Percentiles rank a stretch among this genome's conserved stretches.
phyloP scores from a whole-genome alignment of 1,284 basidiomycete genomes.

The Ceratobasidium sp. region DNA sequence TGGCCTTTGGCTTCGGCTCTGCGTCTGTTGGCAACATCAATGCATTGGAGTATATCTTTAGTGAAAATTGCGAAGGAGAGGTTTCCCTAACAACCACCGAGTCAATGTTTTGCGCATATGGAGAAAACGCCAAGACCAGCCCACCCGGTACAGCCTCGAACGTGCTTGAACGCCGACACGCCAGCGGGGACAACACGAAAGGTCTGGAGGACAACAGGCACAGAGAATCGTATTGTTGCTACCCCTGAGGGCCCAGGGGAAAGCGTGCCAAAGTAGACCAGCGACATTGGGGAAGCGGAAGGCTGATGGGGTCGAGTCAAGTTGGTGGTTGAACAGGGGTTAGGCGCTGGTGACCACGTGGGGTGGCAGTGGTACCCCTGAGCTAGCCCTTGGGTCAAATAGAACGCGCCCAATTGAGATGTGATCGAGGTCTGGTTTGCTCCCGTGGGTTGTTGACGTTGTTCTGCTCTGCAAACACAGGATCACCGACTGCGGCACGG shows the following conservation, averaged over 20 bases:
- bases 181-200: conserved; percentile 72
- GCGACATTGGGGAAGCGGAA: conserved; percentile 7
- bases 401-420: background rate
- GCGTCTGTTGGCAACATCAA: conserved; percentile 60
- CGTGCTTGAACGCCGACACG: conserved; percentile 67
- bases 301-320: conserved; percentile 6
- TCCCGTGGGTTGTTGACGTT: background rate
- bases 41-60: conserved; percentile 78
- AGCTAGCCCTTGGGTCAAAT: too few relatives aligned
- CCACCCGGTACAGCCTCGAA: conserved; percentile 70
- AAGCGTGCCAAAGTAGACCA: conserved; percentile 50
- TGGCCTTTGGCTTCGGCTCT: conserved; percentile 66
- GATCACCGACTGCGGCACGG: background rate
- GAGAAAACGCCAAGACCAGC: conserved; percentile 53
- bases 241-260: conserved; percentile 62
- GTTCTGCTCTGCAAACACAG: background rate
- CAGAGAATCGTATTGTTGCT: conserved; percentile 72
- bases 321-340: background rate
- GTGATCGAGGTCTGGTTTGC: background rate
- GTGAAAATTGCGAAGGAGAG: conserved; percentile 73
- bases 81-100: conserved; percentile 63
- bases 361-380: background rate
- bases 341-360: conserved; percentile 9
- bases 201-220: conserved; percentile 69
- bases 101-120: conserved; percentile 1